phyloP scores from a whole-genome alignment of 192 early-diverging fungal genomes.

The Spinellus fusiger region DNA sequence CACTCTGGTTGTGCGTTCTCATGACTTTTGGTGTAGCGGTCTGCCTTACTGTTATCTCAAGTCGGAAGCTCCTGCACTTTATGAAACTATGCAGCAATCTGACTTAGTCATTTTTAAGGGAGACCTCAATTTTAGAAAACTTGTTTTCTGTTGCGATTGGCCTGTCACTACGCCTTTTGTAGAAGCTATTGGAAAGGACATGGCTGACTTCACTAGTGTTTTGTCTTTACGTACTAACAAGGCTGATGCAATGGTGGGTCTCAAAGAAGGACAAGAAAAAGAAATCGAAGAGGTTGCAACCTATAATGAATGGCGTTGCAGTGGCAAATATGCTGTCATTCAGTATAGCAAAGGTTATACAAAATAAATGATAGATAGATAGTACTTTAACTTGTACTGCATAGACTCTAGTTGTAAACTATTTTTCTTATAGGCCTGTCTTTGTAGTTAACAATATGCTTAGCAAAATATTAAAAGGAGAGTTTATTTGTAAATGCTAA shows the following conservation, averaged over 20 bases:
- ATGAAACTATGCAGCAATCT: constrained; percentile 45
- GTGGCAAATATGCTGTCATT: constrained; percentile 70
- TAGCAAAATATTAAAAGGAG: too few species aligned
- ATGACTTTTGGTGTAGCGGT: constrained; percentile 86
- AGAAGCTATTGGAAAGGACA: constrained; percentile 73
- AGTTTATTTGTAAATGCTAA: too few species aligned
- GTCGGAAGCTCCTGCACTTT: constrained; percentile 59
- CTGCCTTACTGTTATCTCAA: constrained; percentile 77
- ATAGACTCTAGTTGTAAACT: too few species aligned
- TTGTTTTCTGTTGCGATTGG: constrained; percentile 91
- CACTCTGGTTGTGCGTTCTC: constrained; percentile 57
- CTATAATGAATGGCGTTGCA: constrained; percentile 57
- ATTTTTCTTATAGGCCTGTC: neutral
- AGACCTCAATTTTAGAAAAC: constrained; percentile 94
- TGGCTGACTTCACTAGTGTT: constrained; percentile 57
- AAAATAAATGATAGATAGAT: neutral
- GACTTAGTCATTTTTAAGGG: constrained; percentile 89
- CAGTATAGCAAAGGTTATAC: constrained; percentile 21
- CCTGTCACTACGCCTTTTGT: constrained; percentile 74
- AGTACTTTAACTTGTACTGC: too few species aligned
- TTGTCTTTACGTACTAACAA: constrained; percentile 82
- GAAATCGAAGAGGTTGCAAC: constrained; percentile 36
- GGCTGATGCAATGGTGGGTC: constrained; percentile 75
- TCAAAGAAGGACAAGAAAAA: constrained; percentile 50
- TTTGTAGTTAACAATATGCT: neutral